Evolutionary conservation across 139 green algal species (phyloP).

Genomic region (Astrephomene gubernaculifera): DNA sequence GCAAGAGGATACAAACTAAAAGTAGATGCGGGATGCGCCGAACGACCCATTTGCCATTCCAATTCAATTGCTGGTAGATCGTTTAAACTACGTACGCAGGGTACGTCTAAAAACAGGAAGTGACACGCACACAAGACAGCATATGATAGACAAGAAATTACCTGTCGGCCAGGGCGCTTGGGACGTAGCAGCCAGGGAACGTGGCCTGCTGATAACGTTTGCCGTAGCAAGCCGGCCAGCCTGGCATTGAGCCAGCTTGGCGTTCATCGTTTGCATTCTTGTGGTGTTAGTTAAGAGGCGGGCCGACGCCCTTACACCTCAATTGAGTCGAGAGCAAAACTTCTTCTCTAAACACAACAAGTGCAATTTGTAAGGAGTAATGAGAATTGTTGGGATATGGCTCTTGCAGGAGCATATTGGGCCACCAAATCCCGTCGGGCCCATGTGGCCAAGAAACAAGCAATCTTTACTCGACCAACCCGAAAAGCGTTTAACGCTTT

Average conservation of each 20-base stretch:
- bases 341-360: too few relatives aligned
- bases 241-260: conserved; percentile 31
- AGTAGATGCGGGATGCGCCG: not conserved
- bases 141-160: not conserved
- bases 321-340: too few relatives aligned
- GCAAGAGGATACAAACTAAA: too few relatives aligned
- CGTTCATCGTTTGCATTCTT: conserved; percentile 34
- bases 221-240: not conserved
- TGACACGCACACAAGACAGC: not conserved
- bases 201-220: not conserved
- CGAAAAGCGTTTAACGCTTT: too few relatives aligned
- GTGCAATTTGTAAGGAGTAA: too few relatives aligned
- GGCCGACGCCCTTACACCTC: too few relatives aligned
- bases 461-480: too few relatives aligned
- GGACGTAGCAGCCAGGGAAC: not conserved
- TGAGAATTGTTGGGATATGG: too few relatives aligned
- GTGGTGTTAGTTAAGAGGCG: conserved; percentile 18
- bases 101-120: not conserved
- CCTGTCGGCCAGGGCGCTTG: not conserved
- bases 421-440: too few relatives aligned
- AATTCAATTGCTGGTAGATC: not conserved
- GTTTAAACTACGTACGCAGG: not conserved
- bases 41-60: not conserved
- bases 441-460: too few relatives aligned
- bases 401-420: too few relatives aligned